Evolutionary conservation across 176 grass and related monocot genomes (phyloP).

Genomic region (Bromus sterilis): DNA sequence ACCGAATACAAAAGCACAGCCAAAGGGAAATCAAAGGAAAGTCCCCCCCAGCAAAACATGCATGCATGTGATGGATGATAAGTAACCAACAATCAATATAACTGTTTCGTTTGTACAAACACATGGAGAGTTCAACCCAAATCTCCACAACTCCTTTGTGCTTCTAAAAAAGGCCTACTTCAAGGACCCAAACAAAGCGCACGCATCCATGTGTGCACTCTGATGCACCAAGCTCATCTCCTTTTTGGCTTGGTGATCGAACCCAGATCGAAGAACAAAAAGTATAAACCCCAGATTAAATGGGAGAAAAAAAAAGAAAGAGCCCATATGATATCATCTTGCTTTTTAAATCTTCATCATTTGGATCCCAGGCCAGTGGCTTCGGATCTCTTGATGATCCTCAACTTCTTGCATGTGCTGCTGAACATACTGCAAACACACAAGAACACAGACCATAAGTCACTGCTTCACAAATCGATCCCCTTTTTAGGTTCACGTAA

Average conservation of each 20-base stretch:
- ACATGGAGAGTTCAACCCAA: slow-evolving; percentile 43
- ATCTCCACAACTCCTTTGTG: slow-evolving; percentile 38
- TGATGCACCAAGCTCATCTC: slow-evolving; percentile 37
- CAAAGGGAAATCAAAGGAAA: not conserved
- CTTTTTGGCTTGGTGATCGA: slow-evolving; percentile 40
- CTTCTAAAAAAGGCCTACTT: slow-evolving; percentile 40
- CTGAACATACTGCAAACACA: slow-evolving; percentile 64
- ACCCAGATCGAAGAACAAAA: slow-evolving; percentile 25
- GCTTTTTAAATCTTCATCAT: not conserved
- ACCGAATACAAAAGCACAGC: not conserved
- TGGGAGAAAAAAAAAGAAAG: not conserved
- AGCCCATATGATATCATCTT: not conserved
- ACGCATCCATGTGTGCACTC: slow-evolving; percentile 37
- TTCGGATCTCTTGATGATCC: slow-evolving; percentile 95
- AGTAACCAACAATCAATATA: slow-evolving; percentile 40
- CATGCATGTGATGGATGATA: not conserved
- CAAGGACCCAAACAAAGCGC: slow-evolving; percentile 34
- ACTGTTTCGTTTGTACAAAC: slow-evolving; percentile 49
- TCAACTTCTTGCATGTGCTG: slow-evolving; percentile 80
- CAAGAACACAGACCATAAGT: not conserved
- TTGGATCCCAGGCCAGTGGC: slow-evolving; percentile 50
- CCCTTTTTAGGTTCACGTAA: not conserved
- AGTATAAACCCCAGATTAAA: not conserved
- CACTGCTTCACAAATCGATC: not conserved
- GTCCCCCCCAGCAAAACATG: not conserved